Conservation (phyloP, 2,329 filamentous ascomycete genomes). For the Dactylellina leptospora region DNA sequence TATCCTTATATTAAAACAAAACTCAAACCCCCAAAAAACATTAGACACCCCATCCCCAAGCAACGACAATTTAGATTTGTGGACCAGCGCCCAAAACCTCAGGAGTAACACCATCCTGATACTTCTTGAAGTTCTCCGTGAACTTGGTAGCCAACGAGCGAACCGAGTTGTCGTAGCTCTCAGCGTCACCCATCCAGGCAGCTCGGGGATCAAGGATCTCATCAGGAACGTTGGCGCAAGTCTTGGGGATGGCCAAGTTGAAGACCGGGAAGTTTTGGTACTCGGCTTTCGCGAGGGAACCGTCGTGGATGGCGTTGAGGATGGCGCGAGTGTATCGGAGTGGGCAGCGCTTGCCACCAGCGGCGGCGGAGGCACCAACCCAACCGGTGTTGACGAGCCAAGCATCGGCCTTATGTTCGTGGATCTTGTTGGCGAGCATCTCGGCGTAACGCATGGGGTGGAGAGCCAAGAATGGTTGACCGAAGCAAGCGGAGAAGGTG, state of each 20-base stretch:
- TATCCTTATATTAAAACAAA: slow-evolving; percentile 53
- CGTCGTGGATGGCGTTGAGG: slow-evolving; percentile 96
- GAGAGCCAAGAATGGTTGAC: slow-evolving; percentile 96
- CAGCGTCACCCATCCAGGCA: slow-evolving; percentile 81
- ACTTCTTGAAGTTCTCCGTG: slow-evolving; percentile 98
- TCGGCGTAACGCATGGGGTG: slow-evolving; percentile 99
- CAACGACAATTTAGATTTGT: slow-evolving; percentile 46
- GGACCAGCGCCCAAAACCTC: slow-evolving; percentile 78
- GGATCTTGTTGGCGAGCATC: slow-evolving; percentile 99
- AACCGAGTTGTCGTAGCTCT: slow-evolving; percentile 86
- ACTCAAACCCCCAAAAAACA: no score
- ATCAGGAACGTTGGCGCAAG: slow-evolving; percentile 84
- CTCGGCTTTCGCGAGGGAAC: slow-evolving; percentile 89
- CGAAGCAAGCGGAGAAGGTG: slow-evolving; percentile 99
- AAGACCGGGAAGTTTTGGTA: slow-evolving; percentile 97
- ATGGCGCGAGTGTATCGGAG: slow-evolving; percentile 99
- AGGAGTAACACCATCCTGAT: slow-evolving; percentile 80
- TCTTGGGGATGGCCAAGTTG: slow-evolving; percentile 94
- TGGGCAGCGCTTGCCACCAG: slow-evolving; percentile 94
- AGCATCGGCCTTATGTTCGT: slow-evolving; percentile 91
- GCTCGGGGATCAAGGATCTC: slow-evolving; percentile 95
- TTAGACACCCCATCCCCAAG: no score
- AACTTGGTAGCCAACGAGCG: slow-evolving; percentile 89
- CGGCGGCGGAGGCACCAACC: slow-evolving; percentile 89
- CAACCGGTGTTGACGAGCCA: slow-evolving; percentile 99